phyloP scores from a whole-genome alignment of 192 early-diverging fungal genomes.

The Backusella australiensis region DNA sequence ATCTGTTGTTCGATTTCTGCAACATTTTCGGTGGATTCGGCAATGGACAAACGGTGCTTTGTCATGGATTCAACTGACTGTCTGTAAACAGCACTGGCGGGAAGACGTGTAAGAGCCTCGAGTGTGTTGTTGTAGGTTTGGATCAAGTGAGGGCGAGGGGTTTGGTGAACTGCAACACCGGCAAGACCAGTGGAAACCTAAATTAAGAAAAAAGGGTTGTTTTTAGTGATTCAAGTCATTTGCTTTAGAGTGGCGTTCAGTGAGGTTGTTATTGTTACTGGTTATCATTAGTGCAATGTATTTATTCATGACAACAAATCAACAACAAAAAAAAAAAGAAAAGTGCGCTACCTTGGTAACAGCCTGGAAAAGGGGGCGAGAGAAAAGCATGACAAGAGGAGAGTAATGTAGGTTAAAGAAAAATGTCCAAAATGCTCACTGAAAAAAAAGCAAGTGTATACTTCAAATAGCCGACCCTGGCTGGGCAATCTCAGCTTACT shows the following conservation, averaged over 20 bases:
- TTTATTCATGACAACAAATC: neutral
- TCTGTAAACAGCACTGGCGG: slow-evolving; percentile 74
- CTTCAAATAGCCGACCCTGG: neutral
- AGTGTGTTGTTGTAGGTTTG: slow-evolving; percentile 80
- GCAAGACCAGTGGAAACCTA: slow-evolving; percentile 77
- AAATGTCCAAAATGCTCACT: neutral
- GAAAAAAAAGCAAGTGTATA: neutral
- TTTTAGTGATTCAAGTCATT: neutral
- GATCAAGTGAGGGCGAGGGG: slow-evolving; percentile 84
- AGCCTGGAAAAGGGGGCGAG: slow-evolving; percentile 34
- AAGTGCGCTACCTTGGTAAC: slow-evolving; percentile 30
- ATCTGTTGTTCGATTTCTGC: slow-evolving; percentile 76
- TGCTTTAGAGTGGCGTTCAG: neutral
- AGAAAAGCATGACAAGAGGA: slow-evolving; percentile 28
- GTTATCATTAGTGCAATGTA: neutral
- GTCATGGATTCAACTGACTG: slow-evolving; percentile 80
- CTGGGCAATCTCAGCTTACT: neutral
- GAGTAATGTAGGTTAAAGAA: slow-evolving; percentile 6
- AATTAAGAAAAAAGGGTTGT: neutral
- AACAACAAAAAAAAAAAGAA: neutral
- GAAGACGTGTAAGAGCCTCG: slow-evolving; percentile 68
- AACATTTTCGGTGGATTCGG: slow-evolving; percentile 71
- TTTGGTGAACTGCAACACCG: slow-evolving; percentile 83
- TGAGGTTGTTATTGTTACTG: neutral
- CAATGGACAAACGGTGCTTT: slow-evolving; percentile 70